Evolutionary conservation across 345 rosid species (phyloP).

Genomic region (Orychophragmus violaceus): DNA sequence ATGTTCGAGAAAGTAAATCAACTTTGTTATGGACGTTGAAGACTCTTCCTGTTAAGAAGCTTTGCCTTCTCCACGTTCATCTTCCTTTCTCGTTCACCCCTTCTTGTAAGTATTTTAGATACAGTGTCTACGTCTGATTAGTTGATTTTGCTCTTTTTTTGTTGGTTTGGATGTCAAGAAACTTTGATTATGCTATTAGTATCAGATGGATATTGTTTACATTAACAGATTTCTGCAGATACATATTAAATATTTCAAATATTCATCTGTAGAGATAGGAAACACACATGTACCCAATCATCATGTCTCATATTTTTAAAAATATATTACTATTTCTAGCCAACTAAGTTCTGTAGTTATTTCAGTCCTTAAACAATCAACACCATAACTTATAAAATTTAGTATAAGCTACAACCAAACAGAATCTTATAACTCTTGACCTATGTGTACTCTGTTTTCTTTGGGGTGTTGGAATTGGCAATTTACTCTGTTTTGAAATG

Average conservation of each 20-base stretch:
- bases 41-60: conserved; percentile 26
- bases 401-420: background rate
- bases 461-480: background rate
- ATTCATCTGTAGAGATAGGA: background rate
- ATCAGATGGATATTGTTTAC: background rate
- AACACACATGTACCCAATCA: background rate
- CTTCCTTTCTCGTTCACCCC: conserved; percentile 27
- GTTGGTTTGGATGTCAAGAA: background rate
- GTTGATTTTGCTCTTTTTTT: background rate
- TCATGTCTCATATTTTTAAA: background rate
- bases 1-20: conserved; percentile 36
- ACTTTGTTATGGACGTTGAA: conserved; percentile 47
- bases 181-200: background rate
- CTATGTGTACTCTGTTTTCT: background rate
- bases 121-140: background rate
- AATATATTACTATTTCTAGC: background rate
- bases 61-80: conserved; percentile 45
- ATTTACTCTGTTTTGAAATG: conserved; percentile 8
- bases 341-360: background rate
- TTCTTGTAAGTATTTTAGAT: conserved; percentile 19
- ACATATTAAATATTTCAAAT: background rate
- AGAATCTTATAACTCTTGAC: background rate
- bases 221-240: background rate
- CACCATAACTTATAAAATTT: background rate
- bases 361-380: background rate